Base-by-base conservation (phyloP, 2,329 filamentous ascomycete species). In the Sarocladium kiliense region DNA sequence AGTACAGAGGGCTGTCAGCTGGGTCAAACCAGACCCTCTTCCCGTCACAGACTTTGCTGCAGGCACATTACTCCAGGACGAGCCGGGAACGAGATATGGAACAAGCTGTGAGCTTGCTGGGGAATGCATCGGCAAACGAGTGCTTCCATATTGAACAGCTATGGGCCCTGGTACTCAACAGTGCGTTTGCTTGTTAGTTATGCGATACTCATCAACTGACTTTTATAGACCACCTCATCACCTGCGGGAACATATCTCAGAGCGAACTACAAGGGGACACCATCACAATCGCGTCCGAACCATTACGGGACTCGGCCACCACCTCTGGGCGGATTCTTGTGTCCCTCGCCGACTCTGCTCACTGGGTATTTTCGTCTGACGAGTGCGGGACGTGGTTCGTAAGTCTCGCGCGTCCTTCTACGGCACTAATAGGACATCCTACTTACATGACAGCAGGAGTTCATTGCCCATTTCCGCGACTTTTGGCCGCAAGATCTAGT, bases 141-240 rank as follows among this genome's bases (percentile, higher is more conserved):
- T 79, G 75, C 54, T 78, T 77, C 55, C 76, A 79, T 55, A 71
- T 79, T 44, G 65, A 72, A 1, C 77, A 79, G 58, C 55, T 77
- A 10, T 79, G 77, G 77, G 74, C 71, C 57, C 59, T 79, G 4
- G 63, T 77, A 6, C 57, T 79, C 1, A 72, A 73, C 39, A 71
- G 2, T 12, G 14, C 14, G 16, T 54, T 56, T 37, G 16, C 11
- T 25, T 19, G 6, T 37, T 10, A 3, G 3, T 4, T 12, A 5
- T 12, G 12, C 6, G 7, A 12, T 12, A 12, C 30, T 32, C 30
- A 6, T 6, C 12, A 12, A 7, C 30, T 32, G 12, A 18, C 21
- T 50, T 6, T 10, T 60, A 60, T 59, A 65, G 67, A 60, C 7
- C 60, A 75, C 2, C 63, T 77, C 3, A 64, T 77, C 3, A 77